phyloP scores from a whole-genome alignment of 2,329 filamentous ascomycete species.

The Trichoderma sp. region DNA sequence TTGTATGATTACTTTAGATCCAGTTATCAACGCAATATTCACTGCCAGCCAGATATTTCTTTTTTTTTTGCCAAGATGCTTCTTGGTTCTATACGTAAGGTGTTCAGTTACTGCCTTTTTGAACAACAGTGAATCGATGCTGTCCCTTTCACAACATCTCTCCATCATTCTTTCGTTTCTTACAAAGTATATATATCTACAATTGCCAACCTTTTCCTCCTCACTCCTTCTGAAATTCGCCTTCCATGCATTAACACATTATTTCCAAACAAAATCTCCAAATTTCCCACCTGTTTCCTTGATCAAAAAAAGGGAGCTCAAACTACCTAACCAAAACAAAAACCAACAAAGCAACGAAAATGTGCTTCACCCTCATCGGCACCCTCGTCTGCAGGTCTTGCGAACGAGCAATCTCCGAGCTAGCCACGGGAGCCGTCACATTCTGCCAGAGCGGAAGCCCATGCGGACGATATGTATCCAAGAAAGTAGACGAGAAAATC shows the following conservation, averaged over 20 bases:
- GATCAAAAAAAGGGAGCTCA: no score
- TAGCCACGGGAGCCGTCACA: not conserved
- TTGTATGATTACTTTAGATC: constrained; percentile 12
- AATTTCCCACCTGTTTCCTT: not conserved
- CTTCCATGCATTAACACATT: not conserved
- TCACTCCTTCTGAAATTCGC: not conserved
- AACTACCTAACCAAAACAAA: not conserved
- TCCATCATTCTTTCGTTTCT: not conserved
- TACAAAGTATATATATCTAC: not conserved
- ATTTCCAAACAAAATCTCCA: not conserved
- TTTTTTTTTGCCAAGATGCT: no score
- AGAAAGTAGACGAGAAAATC: not conserved
- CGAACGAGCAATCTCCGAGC: not conserved
- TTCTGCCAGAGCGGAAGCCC: not conserved
- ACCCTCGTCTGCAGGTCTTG: not conserved
- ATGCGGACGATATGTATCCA: not conserved
- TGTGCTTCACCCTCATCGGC: not conserved
- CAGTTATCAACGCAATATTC: constrained; percentile 35
- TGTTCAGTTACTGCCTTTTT: not conserved
- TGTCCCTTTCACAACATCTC: not conserved
- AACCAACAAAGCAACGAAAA: not conserved
- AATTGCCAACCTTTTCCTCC: not conserved
- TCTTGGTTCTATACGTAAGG: not conserved
- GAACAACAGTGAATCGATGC: not conserved
- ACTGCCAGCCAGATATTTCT: not conserved